phyloP scores from a whole-genome alignment of 2,329 filamentous ascomycete genomes.

The Pseudogymnoascus sp. region DNA sequence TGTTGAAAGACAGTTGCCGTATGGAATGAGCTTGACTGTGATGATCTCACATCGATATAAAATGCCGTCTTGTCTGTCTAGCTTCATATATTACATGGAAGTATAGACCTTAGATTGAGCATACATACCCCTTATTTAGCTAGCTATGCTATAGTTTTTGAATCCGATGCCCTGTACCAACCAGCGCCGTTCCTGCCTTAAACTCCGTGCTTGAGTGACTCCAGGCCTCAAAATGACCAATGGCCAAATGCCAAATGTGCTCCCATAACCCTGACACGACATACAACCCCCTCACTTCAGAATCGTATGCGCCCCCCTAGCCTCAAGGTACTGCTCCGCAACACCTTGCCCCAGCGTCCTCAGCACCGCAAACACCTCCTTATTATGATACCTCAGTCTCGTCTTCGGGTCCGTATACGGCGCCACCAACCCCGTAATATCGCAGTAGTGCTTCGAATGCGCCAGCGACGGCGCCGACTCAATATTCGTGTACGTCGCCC shows the following conservation, averaged over 20 bases:
- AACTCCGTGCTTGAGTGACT: slow-evolving; percentile 3
- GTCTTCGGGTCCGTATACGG: slow-evolving; percentile 95
- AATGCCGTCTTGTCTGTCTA: slow-evolving; percentile 9
- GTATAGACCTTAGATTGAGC: slow-evolving; percentile 21
- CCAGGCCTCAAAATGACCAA: not conserved
- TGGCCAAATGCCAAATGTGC: not conserved
- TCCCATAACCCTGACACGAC: not conserved
- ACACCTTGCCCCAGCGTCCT: slow-evolving; percentile 71
- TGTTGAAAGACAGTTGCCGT: slow-evolving; percentile 70
- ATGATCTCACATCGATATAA: slow-evolving; percentile 4
- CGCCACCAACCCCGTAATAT: slow-evolving; percentile 86
- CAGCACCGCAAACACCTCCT: slow-evolving; percentile 81
- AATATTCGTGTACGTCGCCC: slow-evolving; percentile 90
- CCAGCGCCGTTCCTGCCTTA: not conserved
- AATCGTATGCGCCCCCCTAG: slow-evolving; percentile 84
- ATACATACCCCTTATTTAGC: slow-evolving; percentile 19
- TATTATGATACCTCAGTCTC: slow-evolving; percentile 82
- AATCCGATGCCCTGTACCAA: slow-evolving; percentile 2
- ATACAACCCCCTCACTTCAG: slow-evolving; percentile 58
- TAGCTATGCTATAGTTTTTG: not conserved
- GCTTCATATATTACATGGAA: slow-evolving; percentile 3
- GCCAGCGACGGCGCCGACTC: slow-evolving; percentile 86
- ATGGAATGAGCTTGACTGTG: slow-evolving; percentile 96
- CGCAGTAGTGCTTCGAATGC: slow-evolving; percentile 84
- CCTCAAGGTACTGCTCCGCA: slow-evolving; percentile 81